phyloP scores from a whole-genome alignment of 768 basidiomycete species.

The Naganishia friedmannii region DNA sequence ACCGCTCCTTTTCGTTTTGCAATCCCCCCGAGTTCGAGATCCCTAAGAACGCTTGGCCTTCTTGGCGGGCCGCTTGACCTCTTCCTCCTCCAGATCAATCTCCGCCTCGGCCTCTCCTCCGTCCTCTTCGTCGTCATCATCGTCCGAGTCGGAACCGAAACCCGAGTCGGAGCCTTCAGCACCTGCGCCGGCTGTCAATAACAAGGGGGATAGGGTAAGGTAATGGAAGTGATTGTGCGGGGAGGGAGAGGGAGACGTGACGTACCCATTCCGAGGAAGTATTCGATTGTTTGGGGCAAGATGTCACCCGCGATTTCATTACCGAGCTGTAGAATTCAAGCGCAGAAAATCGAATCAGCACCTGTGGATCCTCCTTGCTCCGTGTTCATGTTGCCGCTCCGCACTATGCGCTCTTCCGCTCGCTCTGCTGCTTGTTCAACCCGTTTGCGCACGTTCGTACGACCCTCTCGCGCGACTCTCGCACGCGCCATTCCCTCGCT shows the following conservation, averaged over 20 bases:
- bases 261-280: slow-evolving; percentile 42
- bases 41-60: slow-evolving; percentile 23
- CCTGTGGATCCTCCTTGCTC: no score
- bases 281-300: slow-evolving; percentile 41
- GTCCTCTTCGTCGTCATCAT: neutral
- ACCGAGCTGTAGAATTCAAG: slow-evolving; percentile 43
- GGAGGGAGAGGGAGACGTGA: neutral
- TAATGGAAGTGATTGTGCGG: neutral
- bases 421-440: no score
- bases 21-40: no score
- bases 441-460: no score
- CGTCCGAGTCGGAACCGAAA: neutral
- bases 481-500: no score
- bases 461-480: no score
- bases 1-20: no score
- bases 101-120: slow-evolving; percentile 5
- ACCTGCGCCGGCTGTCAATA: slow-evolving; percentile 6
- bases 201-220: neutral
- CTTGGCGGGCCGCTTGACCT: slow-evolving; percentile 12
- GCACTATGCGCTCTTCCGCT: no score
- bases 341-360: no score
- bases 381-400: no score
- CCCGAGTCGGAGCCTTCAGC: neutral
- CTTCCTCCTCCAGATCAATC: slow-evolving; percentile 24
- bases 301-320: slow-evolving; percentile 38